phyloP scores from a whole-genome alignment of 805 yeast species.

The Candida sithepensis region DNA sequence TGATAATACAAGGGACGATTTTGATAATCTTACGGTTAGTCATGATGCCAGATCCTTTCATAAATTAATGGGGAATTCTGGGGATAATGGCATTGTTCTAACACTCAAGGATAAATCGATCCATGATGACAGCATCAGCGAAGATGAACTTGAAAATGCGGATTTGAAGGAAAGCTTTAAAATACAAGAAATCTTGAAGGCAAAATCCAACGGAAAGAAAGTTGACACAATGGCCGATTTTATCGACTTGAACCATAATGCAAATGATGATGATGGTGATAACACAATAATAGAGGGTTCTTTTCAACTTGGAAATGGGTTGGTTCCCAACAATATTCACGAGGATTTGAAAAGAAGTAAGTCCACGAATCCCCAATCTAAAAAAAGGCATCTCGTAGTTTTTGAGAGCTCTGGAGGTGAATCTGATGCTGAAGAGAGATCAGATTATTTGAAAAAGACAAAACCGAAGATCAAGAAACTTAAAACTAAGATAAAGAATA shows the following conservation, averaged over 20 bases:
- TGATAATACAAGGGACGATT: slow-evolving; percentile 18
- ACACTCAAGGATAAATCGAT: slow-evolving; percentile 53
- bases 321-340: neutral
- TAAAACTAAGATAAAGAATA: slow-evolving; percentile 10
- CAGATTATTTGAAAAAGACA: slow-evolving; percentile 16
- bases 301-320: slow-evolving; percentile 26
- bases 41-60: slow-evolving; percentile 43
- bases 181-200: slow-evolving; percentile 18
- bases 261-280: slow-evolving; percentile 25
- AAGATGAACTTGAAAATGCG: slow-evolving; percentile 39
- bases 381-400: slow-evolving; percentile 14
- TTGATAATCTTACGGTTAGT: slow-evolving; percentile 39
- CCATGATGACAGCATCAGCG: slow-evolving; percentile 34
- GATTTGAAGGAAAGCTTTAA: slow-evolving; percentile 13
- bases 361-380: neutral
- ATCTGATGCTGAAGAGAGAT: slow-evolving; percentile 3
- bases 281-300: slow-evolving; percentile 17
- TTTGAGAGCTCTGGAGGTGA: slow-evolving; percentile 16
- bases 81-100: slow-evolving; percentile 41
- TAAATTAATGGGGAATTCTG: slow-evolving; percentile 31
- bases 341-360: neutral
- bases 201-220: slow-evolving; percentile 26
- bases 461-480: slow-evolving; percentile 17
- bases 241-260: slow-evolving; percentile 7
- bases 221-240: slow-evolving; percentile 21